A percentile compares a stretch with the other conserved stretches of the same genome.
Conservation (phyloP, 208 protist genomes). For the Herpetomonas tarakana region DNA sequence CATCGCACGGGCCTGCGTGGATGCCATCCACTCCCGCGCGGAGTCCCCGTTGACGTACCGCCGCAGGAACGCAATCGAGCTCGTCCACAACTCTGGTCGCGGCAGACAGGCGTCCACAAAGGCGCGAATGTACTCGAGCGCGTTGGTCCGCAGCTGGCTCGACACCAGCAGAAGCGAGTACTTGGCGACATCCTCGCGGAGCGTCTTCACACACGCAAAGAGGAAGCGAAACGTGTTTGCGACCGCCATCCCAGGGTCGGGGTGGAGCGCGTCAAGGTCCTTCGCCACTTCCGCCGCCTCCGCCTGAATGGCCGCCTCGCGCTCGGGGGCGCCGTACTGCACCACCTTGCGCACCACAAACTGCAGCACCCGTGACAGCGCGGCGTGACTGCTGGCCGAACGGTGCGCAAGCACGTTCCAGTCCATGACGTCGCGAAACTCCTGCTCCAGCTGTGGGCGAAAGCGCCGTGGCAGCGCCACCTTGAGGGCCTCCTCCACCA, state of each 20-base stretch:
- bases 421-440: conserved; percentile 77
- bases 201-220: conserved; percentile 47
- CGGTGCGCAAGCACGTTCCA: conserved; percentile 56
- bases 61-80: conserved; percentile 58
- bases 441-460: conserved; percentile 47
- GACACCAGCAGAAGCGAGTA: conserved; percentile 66
- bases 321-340: conserved; percentile 56
- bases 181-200: conserved; percentile 61
- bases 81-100: conserved; percentile 41
- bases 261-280: conserved; percentile 39
- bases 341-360: conserved; percentile 68
- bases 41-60: conserved; percentile 35
- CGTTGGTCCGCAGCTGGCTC: conserved; percentile 50
- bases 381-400: conserved; percentile 27
- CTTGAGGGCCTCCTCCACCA: conserved; percentile 56
- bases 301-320: conserved; percentile 35
- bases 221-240: conserved; percentile 65
- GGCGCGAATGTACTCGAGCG: conserved; percentile 64
- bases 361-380: conserved; percentile 52
- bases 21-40: conserved; percentile 35
- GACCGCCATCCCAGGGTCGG: conserved; percentile 61
- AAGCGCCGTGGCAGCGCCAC: conserved; percentile 66
- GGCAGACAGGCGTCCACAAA: conserved; percentile 65
- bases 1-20: conserved; percentile 21
- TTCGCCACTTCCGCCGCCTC: conserved; percentile 29